Evolutionary conservation across 805 yeast genomes (phyloP).

Genomic region (Sugiyamaella valdiviana): DNA sequence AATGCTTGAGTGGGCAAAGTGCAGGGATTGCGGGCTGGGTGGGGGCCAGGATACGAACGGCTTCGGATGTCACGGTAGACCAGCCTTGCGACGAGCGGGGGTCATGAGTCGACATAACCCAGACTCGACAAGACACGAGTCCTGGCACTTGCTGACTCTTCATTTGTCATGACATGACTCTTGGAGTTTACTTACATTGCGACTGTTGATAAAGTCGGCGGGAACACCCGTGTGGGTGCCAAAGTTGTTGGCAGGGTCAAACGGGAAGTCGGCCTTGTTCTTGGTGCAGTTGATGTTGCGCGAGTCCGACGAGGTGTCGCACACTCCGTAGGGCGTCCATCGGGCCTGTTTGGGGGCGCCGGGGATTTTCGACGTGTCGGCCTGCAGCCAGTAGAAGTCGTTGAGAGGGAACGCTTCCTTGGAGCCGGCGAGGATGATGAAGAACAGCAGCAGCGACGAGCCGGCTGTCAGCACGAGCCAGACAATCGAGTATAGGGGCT

Average conservation of each 20-base stretch:
- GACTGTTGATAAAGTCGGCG: slow-evolving; percentile 40
- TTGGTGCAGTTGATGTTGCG: slow-evolving; percentile 45
- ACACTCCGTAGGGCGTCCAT: slow-evolving; percentile 77
- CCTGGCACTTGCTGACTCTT: no score
- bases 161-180: no score
- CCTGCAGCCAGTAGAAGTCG: slow-evolving; percentile 73
- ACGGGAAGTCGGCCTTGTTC: slow-evolving; percentile 69
- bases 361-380: slow-evolving; percentile 54
- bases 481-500: slow-evolving; percentile 19
- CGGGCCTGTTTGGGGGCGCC: slow-evolving; percentile 45
- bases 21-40: no score
- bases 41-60: no score
- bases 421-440: slow-evolving; percentile 62
- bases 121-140: no score
- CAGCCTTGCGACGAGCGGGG: no score
- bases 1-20: no score
- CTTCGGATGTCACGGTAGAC: no score
- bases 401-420: slow-evolving; percentile 48
- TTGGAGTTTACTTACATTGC: slow-evolving; percentile 30
- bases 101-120: no score
- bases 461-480: slow-evolving; percentile 36
- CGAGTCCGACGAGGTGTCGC: slow-evolving; percentile 43
- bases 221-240: slow-evolving; percentile 51
- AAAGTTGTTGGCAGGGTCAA: slow-evolving; percentile 76
- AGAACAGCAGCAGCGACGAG: slow-evolving; percentile 49